Evolutionary conservation across 805 yeast genomes (phyloP).

Genomic region (Torulaspora microellipsoides): DNA sequence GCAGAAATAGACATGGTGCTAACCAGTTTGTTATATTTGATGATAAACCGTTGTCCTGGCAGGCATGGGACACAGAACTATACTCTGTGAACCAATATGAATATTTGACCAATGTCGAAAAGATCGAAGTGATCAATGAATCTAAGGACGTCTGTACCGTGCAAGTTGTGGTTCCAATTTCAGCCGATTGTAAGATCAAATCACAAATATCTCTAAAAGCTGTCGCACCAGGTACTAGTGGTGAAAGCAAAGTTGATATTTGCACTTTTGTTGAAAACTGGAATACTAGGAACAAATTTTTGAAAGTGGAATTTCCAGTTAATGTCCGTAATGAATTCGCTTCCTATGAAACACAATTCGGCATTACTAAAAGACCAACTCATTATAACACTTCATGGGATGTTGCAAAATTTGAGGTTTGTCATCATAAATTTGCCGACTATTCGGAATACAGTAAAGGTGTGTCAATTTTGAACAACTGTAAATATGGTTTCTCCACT

Average conservation of each 20-base stretch:
- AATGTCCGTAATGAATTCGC: constrained; percentile 73
- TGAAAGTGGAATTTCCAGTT: constrained; percentile 94
- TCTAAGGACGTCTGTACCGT: constrained; percentile 58
- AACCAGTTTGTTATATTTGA: constrained; percentile 79
- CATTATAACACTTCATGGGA: constrained; percentile 96
- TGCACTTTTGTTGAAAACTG: constrained; percentile 63
- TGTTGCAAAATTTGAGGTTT: constrained; percentile 91
- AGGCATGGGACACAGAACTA: constrained; percentile 97
- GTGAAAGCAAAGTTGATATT: constrained; percentile 45
- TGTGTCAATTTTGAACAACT: constrained; percentile 75
- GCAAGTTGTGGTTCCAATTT: constrained; percentile 55
- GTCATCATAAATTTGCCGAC: constrained; percentile 92
- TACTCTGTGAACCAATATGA: constrained; percentile 72
- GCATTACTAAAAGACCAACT: constrained; percentile 86
- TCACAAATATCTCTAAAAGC: constrained; percentile 63
- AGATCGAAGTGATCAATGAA: constrained; percentile 36
- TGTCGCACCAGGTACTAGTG: constrained; percentile 38
- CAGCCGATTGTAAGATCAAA: constrained; percentile 52
- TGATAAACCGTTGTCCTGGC: constrained; percentile 87
- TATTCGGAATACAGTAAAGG: constrained; percentile 84
- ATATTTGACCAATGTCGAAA: constrained; percentile 38
- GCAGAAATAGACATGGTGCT: constrained; percentile 59
- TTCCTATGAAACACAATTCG: constrained; percentile 90
- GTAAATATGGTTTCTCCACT: constrained; percentile 87
- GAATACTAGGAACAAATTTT: constrained; percentile 82